These are phyloP conservation scores for Lodderomyces theae DNA, from an alignment of 1,139 yeast genomes.

Conservation along the genomic window DNA sequence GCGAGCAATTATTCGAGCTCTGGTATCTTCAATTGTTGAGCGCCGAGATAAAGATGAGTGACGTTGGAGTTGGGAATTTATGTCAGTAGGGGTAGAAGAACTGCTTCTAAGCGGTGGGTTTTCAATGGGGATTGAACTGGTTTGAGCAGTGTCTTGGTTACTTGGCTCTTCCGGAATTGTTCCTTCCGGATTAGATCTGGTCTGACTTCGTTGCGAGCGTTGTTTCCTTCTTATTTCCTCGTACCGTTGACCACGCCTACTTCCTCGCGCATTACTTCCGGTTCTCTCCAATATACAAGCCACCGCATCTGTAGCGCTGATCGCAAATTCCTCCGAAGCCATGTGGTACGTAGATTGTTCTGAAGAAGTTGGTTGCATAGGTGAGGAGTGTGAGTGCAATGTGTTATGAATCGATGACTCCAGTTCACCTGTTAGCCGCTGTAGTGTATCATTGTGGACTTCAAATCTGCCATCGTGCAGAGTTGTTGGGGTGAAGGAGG, in stretches of 20 bases:
- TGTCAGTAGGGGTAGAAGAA: too few species aligned
- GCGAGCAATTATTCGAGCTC: constrained; percentile 14
- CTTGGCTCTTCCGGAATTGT: not conserved
- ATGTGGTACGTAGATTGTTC: not conserved
- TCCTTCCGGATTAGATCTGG: not conserved
- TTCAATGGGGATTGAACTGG: too few species aligned
- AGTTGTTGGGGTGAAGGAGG: not conserved
- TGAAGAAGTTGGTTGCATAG: not conserved
- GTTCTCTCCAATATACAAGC: constrained; percentile 15
- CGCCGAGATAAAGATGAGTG: not conserved
- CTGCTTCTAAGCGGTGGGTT: too few species aligned
- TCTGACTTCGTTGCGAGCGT: not conserved
- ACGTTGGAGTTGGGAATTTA: not conserved
- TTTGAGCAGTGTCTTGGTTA: too few species aligned
- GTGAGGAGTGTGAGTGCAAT: not conserved
- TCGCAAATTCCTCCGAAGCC: not conserved
- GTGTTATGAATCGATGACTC: not conserved
- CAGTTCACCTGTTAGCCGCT: not conserved
- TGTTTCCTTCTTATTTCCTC: constrained; percentile 7
- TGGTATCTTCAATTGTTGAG: constrained; percentile 6
- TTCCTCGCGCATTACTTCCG: constrained; percentile 11
- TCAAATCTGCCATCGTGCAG: not conserved
- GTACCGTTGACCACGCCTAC: constrained; percentile 10
- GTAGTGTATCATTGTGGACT: constrained; percentile 2
- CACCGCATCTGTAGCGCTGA: constrained; percentile 9